Base-by-base conservation (phyloP, 176 grass and related monocot genomes). In the Oryza glumipatula region DNA sequence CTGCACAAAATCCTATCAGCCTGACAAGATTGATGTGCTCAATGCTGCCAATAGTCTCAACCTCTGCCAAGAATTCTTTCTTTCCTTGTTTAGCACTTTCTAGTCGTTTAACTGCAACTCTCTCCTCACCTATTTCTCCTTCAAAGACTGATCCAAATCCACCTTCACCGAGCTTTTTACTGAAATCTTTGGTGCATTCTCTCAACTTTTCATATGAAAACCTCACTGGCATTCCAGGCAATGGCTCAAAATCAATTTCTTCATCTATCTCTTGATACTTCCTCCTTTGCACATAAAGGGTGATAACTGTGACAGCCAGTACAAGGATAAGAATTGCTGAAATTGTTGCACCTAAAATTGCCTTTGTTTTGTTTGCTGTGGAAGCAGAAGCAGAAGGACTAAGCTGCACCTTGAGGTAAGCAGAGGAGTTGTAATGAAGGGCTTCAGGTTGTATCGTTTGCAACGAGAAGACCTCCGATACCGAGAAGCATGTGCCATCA, bases 341-440 rank as follows among this genome's bases (percentile, higher is more conserved):
- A 70, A 80, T 32, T 45, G 39, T 44, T 30, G 76, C 22, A n/a
- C 49, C 77, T 65, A 76, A 69, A 7, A 64, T 67, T 9, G 21
- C 3, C 12, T 72, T 66, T 22, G 49, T 72, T 80, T 30, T 69
- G 47, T 75, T 79, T 52, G 3, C 30, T 19, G 32, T 64, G 51
- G 76, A 65, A 67, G 10, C 49, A 65, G 76, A 65, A 61, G n/a
- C 43, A 5, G 36, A 63, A 47, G 69, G 82, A 41, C 41, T 81
- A 69, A 81, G 49, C 71, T 89, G 82, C 38, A 85, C 88, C 82
- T 89, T 89, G 43, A 85, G 19, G 82, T 80, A 89, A 75, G 82
- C 77, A 46, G 71, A 80, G 28, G 82, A 89, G 71, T 89, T 85
- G 28, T 81, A 85, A 21, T 85, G n/a, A 70, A 63, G 21, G 61